Percentiles rank a stretch among this genome's conserved stretches.
These are phyloP conservation scores for Margaritispora aquatica DNA, from an alignment of 495 filamentous ascomycete species.

Conservation along the genomic window DNA sequence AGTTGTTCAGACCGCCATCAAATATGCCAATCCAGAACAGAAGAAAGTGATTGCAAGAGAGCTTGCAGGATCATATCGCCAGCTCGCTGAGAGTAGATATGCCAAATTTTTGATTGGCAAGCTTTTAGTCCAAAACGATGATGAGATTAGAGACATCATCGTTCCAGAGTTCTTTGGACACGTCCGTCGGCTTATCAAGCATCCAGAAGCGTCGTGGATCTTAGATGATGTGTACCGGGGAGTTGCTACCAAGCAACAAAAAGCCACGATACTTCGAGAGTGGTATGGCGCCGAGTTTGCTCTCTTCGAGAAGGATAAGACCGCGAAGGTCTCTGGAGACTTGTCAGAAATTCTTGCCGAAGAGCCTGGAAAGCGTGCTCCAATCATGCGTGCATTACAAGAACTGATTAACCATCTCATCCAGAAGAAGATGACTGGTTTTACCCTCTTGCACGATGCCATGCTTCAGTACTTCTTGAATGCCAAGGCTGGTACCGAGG, in stretches of 20 bases:
- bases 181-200: conserved; percentile 86
- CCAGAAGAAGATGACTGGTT: conserved; percentile 92
- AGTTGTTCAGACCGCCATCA: conserved; percentile 91
- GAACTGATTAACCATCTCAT: conserved; percentile 84
- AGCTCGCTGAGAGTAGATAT: conserved; percentile 87
- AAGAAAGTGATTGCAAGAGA: conserved; percentile 81
- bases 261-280: conserved; percentile 76
- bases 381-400: conserved; percentile 77
- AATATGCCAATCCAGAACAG: conserved; percentile 82
- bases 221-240: conserved; percentile 92
- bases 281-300: conserved; percentile 97
- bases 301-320: conserved; percentile 56
- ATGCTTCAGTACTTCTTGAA: conserved; percentile 95
- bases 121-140: conserved; percentile 81
- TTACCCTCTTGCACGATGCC: conserved; percentile 94
- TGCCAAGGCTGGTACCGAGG: conserved; percentile 64
- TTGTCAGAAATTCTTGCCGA: conserved; percentile 66
- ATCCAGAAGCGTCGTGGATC: conserved; percentile 94
- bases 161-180: conserved; percentile 92
- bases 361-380: conserved; percentile 74
- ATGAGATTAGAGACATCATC: conserved; percentile 77
- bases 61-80: conserved; percentile 75
- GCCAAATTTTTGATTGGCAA: conserved; percentile 96
- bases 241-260: conserved; percentile 77
- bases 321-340: conserved; percentile 38